Percentiles rank a stretch among this genome's conserved stretches.
Evolutionary conservation across 768 basidiomycete genomes (phyloP).

Genomic region (Suillus lakei): DNA sequence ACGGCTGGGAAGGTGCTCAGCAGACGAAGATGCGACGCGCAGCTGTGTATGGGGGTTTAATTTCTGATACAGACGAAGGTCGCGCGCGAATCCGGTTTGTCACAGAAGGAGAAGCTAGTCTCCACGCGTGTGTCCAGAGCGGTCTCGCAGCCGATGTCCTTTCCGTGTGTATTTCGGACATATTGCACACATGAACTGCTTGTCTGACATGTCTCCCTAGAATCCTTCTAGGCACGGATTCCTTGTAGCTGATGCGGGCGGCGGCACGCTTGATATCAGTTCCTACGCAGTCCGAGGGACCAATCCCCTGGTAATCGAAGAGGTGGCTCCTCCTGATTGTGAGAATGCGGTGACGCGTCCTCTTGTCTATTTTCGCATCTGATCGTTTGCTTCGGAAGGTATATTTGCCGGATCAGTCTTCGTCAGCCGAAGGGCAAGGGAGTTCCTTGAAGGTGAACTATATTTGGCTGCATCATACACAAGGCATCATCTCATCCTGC

Average conservation of each 20-base stretch:
- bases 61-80: conserved; percentile 76
- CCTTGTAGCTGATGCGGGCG: conserved; percentile 80
- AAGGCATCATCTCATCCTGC: conserved; percentile 13
- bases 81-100: conserved; percentile 78
- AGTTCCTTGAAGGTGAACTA: conserved; percentile 66
- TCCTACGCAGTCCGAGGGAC: conserved; percentile 77
- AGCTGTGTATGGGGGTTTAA: conserved; percentile 71
- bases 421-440: conserved; percentile 74
- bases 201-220: conserved; percentile 39
- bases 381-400: conserved; percentile 43
- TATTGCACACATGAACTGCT: conserved; percentile 7
- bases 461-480: conserved; percentile 8
- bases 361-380: conserved; percentile 4
- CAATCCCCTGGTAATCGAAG: conserved; percentile 75
- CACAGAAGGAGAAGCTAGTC: conserved; percentile 83
- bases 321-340: conserved; percentile 86
- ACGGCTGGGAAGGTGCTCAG: conserved; percentile 80
- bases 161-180: conserved; percentile 49
- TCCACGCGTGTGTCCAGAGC: conserved; percentile 80
- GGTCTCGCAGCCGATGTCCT: conserved; percentile 80
- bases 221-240: conserved; percentile 79
- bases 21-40: conserved; percentile 80
- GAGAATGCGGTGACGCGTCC: conserved; percentile 26
- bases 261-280: conserved; percentile 82
- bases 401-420: conserved; percentile 86